Evolutionary conservation across 208 protist species (phyloP), one percentile per base, ranked within the genome.

Genomic region (Tritrichomonas foetus): DNA sequence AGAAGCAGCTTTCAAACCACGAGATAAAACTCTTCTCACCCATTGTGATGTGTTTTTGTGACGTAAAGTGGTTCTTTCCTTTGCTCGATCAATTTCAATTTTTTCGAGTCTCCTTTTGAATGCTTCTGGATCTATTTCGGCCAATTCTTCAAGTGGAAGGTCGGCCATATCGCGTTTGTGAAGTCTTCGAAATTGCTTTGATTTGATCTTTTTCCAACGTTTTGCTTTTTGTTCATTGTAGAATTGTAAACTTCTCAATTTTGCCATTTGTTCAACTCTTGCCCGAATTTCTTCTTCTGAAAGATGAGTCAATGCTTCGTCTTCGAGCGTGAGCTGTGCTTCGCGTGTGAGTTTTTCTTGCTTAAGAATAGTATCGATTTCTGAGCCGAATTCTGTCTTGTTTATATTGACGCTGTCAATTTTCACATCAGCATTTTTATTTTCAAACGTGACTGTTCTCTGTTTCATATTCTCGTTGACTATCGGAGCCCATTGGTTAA

Each of bases 141-240:
- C 78, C 33, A 89, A 47, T 57, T 89, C 78, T 89, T 89, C 78
- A 39, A 89, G 78, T 33, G 78, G 47, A 39, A 89, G 33, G 16
- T 89, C 78, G 27, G 78, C 78, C 78, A 89, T 93, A 50, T 93
- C 69, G 5, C 27, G 14, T 75, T 94, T 95, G 66, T 94, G 93
- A 30, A 94, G 94, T n/a, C 78, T 66, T 50, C 94, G 27, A 92
- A 94, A 95, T 33, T 50, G 22, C 53, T 94, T 93, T 44, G 94
- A 94, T 93, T 95, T 95, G 94, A 95, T 95, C 64, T 95, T 95
- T 33, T 93, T 53, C 80, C 93, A 92, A 13, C 94, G 64, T 55
- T 94, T 93, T 13, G 84, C 69, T 47, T 94, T 93, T 25, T 27
- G 41, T 93, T 95, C 94, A 80, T 95, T 94, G 61, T 94, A 94